Evolutionary conservation across 768 basidiomycete genomes (phyloP).

Genomic region (Serendipita sp.): DNA sequence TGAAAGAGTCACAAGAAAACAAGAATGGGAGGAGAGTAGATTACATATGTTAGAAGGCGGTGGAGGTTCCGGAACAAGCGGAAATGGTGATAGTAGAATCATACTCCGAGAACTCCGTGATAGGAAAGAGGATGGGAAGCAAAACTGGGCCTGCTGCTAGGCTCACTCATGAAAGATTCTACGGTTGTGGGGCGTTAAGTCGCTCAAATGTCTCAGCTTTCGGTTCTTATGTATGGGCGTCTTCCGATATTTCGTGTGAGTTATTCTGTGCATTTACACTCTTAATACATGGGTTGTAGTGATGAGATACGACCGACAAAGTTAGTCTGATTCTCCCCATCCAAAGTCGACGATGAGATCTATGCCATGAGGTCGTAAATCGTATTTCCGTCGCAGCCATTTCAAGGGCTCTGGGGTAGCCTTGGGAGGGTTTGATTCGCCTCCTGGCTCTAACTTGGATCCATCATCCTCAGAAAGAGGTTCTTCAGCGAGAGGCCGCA

Average conservation of each 20-base stretch:
- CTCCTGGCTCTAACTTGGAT: neutral
- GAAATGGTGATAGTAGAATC: slow-evolving; percentile 3
- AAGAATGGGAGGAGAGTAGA: slow-evolving; percentile 49
- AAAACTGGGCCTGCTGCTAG: slow-evolving; percentile 1
- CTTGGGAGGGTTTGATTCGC: neutral
- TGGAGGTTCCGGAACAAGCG: neutral
- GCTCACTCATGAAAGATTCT: neutral
- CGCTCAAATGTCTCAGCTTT: too few relatives aligned
- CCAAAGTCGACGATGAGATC: slow-evolving; percentile 60
- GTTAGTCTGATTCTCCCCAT: neutral
- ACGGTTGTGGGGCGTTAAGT: too few relatives aligned
- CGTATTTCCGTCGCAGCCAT: slow-evolving; percentile 38
- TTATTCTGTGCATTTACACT: neutral
- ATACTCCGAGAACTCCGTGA: neutral
- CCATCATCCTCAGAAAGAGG: too few relatives aligned
- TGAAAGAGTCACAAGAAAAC: slow-evolving; percentile 38
- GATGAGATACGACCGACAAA: neutral
- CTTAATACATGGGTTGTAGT: neutral
- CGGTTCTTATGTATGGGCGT: neutral
- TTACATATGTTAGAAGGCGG: slow-evolving; percentile 8
- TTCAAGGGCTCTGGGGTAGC: neutral
- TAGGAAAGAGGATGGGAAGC: neutral
- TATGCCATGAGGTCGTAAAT: slow-evolving; percentile 57
- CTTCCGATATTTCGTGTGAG: neutral
- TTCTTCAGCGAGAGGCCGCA: too few relatives aligned